These are phyloP conservation scores for Cynara cardunculus DNA, from an alignment of 129 eudicot species.

Conservation along the genomic window DNA sequence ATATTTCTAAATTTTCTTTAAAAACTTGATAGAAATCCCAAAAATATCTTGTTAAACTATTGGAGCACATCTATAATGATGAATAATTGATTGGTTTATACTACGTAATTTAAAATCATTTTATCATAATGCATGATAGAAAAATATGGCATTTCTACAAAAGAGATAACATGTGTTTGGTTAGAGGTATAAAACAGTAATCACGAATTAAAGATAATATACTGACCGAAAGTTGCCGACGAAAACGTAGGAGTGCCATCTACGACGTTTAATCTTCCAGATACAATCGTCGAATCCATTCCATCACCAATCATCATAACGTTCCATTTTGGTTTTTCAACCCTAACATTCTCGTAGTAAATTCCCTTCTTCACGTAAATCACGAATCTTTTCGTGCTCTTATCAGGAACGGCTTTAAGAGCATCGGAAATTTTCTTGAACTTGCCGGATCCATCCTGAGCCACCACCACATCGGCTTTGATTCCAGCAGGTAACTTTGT, in stretches of 20 bases:
- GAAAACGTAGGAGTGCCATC: slow-evolving; percentile 70
- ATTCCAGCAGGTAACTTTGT: slow-evolving; percentile 17
- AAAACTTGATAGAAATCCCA: no score
- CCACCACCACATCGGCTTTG: slow-evolving; percentile 55
- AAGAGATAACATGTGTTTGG: no score
- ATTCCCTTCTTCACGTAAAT: slow-evolving; percentile 62
- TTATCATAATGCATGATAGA: no score
- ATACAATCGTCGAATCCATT: slow-evolving; percentile 48
- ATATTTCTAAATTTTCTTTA: no score
- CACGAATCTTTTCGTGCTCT: slow-evolving; percentile 55
- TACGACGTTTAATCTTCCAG: slow-evolving; percentile 42
- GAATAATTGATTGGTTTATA: no score
- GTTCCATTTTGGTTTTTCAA: slow-evolving; percentile 55
- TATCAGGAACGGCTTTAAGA: slow-evolving; percentile 49
- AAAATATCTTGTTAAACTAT: no score
- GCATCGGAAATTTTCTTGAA: slow-evolving; percentile 54
- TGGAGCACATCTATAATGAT: no score
- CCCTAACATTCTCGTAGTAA: slow-evolving; percentile 50
- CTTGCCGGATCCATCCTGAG: slow-evolving; percentile 58
- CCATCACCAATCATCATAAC: slow-evolving; percentile 73
- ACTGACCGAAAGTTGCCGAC: slow-evolving; percentile 61
- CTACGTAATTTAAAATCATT: no score
- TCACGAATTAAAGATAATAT: no score
- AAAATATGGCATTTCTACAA: no score
- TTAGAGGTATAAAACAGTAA: no score